Base-by-base conservation (phyloP, 129 eudicot species). In the Centrapalus pauciflorus region DNA sequence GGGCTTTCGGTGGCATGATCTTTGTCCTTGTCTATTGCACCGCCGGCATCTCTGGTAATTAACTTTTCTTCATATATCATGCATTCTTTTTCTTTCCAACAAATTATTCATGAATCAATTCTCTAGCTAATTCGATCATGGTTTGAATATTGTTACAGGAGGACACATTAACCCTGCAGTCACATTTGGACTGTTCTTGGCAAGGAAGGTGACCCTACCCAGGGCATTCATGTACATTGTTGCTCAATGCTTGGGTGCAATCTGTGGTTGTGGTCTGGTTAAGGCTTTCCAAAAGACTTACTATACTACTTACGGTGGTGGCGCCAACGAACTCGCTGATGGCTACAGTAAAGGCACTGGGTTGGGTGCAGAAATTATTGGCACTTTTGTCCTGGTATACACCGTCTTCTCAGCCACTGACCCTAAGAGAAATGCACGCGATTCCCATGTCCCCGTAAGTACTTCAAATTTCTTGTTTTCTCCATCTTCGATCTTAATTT, bases 1-100 rank as follows among this genome's bases (percentile, higher is more conserved):
- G 95, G 95, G 95, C 95, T 52, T 86, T 86, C 27, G 94, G 94
- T 6, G 94, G 94, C 82, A 86, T 86, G 94, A 86, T 86, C 8
- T 86, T 86, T 41, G 70, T 85, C 48, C 93, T 85, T 20, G 91
- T 85, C 30, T 85, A 85, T 54, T 85, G 92, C 85, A 85, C 93
- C 11, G 93, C 88, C 6, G 94, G 94, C 14, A 83, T 86, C 66
- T 86, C 88, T 8, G 87, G 87, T 82, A 8, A 58, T 58, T 63
- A 37, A 9, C 11, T 19, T 52, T 9, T 17, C 7, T 55, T 29
- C 13, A 14, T 10, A 25, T 1, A 14, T 17, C 25, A 48, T 34
- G 7, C 40, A 34, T 55, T 20, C 35, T 21, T 55, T 33, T 6
- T 28, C 12, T 23, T 21, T 21, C 19, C 10, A 55, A 55, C 11